A percentile compares a stretch with the other conserved stretches of the same genome.
These are phyloP conservation scores for Hanseniaspora guilliermondii DNA, from an alignment of 805 yeast genomes.

Conservation along the genomic window DNA sequence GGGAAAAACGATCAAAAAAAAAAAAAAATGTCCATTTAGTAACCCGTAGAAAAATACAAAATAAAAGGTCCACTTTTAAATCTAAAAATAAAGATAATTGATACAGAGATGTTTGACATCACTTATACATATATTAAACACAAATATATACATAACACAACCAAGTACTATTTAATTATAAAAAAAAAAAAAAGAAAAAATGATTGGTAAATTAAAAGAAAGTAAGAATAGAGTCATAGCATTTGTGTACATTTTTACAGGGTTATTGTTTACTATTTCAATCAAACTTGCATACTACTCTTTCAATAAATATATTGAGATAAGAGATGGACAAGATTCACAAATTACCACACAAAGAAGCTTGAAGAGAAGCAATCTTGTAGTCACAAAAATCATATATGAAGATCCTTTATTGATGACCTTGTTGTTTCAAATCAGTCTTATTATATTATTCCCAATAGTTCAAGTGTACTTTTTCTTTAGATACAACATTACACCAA, in stretches of 20 bases:
- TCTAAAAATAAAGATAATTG: neutral
- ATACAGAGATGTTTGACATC: too few relatives aligned
- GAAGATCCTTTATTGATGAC: conserved; percentile 16
- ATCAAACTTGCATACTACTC: conserved; percentile 9
- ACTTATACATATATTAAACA: too few relatives aligned
- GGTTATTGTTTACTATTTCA: neutral
- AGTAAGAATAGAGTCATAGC: neutral
- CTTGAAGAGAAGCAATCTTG: neutral
- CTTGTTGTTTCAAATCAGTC: conserved; percentile 19
- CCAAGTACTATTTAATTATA: neutral
- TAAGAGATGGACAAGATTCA: conserved; percentile 7
- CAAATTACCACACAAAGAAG: neutral
- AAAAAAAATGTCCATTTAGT: neutral
- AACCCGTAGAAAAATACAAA: neutral
- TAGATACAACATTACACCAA: conserved; percentile 11
- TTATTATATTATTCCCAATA: conserved; percentile 19
- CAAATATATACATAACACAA: too few relatives aligned
- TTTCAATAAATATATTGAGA: neutral
- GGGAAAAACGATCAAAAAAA: neutral
- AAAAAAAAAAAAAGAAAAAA: too few relatives aligned
- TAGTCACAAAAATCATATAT: conserved; percentile 4
- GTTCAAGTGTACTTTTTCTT: conserved; percentile 14
- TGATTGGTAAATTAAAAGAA: conserved; percentile 1
- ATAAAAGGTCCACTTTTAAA: neutral
- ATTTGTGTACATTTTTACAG: conserved; percentile 2